Conservation (phyloP, 2,329 filamentous ascomycete genomes). For the Fusarium compactum region DNA sequence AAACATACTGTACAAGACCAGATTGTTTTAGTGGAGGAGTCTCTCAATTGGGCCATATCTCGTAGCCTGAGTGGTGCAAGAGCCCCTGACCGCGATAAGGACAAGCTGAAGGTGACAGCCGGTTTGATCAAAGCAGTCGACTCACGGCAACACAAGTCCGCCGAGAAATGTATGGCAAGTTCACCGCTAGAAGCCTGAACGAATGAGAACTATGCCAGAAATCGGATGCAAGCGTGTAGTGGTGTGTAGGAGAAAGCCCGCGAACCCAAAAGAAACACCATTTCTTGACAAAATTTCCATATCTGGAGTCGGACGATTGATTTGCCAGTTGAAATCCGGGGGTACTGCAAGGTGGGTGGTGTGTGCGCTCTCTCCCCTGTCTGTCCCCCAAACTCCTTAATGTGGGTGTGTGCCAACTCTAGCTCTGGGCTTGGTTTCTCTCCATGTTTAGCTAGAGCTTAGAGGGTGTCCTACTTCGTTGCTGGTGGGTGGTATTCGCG, state of each 20-base stretch:
- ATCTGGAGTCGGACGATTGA: conserved; percentile 14
- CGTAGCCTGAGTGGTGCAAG: conserved; percentile 33
- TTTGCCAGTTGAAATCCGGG: conserved; percentile 34
- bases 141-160: conserved; percentile 30
- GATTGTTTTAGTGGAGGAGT: conserved; percentile 11
- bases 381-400: conserved; percentile 18
- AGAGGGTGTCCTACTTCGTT: conserved; percentile 20
- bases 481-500: conserved; percentile 38
- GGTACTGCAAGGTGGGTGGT: conserved; percentile 25
- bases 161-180: conserved; percentile 21
- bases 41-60: conserved; percentile 22
- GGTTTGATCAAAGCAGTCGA: conserved; percentile 26
- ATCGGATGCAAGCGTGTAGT: conserved; percentile 29
- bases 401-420: conserved; percentile 27
- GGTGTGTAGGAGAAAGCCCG: conserved; percentile 39
- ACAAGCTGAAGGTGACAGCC: conserved; percentile 27
- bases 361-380: conserved; percentile 24
- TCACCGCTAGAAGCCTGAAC: conserved; percentile 41
- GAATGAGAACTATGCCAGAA: conserved; percentile 35
- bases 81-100: conserved; percentile 31
- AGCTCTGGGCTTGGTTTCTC: conserved; percentile 11
- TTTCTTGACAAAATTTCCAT: conserved; percentile 22
- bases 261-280: conserved; percentile 35
- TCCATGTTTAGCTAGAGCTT: neutral
- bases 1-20: conserved; percentile 14